Conservation (phyloP, 495 filamentous ascomycete species). For the Symbiotaphrina buchneri region DNA sequence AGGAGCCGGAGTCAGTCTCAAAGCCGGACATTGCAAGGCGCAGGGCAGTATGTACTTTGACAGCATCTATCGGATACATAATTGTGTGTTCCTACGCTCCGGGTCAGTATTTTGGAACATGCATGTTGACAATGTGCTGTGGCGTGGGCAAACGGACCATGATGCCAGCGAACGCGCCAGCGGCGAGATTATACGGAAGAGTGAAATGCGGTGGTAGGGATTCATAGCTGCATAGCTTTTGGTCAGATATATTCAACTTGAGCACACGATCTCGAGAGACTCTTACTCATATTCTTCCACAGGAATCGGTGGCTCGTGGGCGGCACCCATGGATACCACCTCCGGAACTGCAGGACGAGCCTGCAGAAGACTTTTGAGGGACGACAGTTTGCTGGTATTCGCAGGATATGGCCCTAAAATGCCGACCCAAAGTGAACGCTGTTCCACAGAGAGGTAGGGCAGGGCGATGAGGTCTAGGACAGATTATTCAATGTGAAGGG, state of each 20-base stretch:
- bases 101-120: constrained; percentile 1
- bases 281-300: constrained; percentile 33
- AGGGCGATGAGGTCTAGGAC: too few species aligned
- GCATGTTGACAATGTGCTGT: constrained; percentile 2
- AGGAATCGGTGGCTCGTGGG: constrained; percentile 18
- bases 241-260: too few species aligned
- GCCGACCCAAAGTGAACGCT: background rate
- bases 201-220: constrained; percentile 35
- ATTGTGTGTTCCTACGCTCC: constrained; percentile 53
- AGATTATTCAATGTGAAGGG: too few species aligned
- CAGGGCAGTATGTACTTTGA: constrained; percentile 89
- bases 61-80: constrained; percentile 95
- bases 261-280: background rate
- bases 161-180: constrained; percentile 92
- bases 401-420: background rate
- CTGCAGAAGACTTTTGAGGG: constrained; percentile 10
- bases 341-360: background rate
- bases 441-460: too few species aligned
- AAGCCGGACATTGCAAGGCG: too few species aligned
- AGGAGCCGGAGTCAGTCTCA: constrained; percentile 6
- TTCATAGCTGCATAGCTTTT: constrained; percentile 22
- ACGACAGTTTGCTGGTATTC: constrained; percentile 27
- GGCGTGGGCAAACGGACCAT: constrained; percentile 35
- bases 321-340: constrained; percentile 3
- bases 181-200: constrained; percentile 19